Evolutionary conservation across 345 rosid genomes (phyloP).

Genomic region (Camelina neglecta): DNA sequence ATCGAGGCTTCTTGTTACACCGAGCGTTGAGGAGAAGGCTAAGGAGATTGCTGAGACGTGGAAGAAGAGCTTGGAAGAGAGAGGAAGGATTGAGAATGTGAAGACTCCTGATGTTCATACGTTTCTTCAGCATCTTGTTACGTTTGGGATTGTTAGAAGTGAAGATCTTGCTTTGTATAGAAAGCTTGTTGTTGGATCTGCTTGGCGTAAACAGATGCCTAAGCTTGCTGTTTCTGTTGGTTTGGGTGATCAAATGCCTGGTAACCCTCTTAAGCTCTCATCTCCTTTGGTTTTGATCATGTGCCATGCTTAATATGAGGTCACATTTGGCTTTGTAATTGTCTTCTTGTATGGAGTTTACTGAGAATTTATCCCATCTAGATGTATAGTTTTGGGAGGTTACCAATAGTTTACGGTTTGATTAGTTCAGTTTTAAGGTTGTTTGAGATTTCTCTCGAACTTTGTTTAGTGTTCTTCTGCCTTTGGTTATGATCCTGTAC

Average conservation of each 20-base stretch:
- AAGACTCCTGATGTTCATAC: constrained; percentile 98
- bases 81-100: constrained; percentile 91
- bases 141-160: constrained; percentile 85
- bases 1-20: constrained; percentile 77
- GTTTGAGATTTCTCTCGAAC: too few species aligned
- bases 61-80: constrained; percentile 89
- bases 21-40: constrained; percentile 70
- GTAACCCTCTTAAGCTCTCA: constrained; percentile 49
- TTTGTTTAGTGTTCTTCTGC: not conserved
- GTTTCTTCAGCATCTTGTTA: constrained; percentile 92
- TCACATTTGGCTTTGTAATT: not conserved
- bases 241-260: constrained; percentile 91
- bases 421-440: not conserved
- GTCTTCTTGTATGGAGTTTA: not conserved
- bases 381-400: constrained; percentile 7
- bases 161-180: constrained; percentile 79
- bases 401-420: not conserved
- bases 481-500: not conserved
- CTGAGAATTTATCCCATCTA: not conserved
- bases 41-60: constrained; percentile 85
- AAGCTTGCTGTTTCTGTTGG: constrained; percentile 95
- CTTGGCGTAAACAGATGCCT: constrained; percentile 99
- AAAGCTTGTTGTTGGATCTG: constrained; percentile 93
- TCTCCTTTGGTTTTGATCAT: constrained; percentile 6
- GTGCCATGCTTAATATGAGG: not conserved